Evolutionary conservation across 2,329 filamentous ascomycete species (phyloP).

Genomic region (Coniochaeta sp.): DNA sequence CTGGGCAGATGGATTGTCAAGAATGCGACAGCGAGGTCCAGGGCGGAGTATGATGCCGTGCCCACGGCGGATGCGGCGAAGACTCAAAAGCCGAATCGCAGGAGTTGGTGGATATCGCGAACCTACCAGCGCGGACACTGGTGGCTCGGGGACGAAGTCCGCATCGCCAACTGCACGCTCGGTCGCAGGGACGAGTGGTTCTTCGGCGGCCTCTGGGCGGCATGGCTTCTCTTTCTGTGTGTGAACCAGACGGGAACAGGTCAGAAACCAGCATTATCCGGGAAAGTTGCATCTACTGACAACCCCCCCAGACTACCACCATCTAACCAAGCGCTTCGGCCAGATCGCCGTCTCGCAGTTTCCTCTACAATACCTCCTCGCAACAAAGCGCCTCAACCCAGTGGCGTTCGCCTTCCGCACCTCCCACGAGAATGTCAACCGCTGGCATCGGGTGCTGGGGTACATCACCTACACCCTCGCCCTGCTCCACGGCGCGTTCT

Average conservation of each 20-base stretch:
- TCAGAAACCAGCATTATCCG: neutral
- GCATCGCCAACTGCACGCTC: too few species aligned
- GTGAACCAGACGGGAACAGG: neutral
- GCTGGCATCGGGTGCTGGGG: slow-evolving; percentile 53
- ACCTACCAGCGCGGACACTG: too few species aligned
- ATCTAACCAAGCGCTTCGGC: slow-evolving; percentile 58
- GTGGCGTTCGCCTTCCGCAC: slow-evolving; percentile 40
- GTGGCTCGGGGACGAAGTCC: too few species aligned
- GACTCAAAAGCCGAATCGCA: too few species aligned
- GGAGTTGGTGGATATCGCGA: too few species aligned
- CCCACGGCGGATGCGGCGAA: too few species aligned
- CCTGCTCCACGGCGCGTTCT: slow-evolving; percentile 42
- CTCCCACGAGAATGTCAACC: slow-evolving; percentile 56
- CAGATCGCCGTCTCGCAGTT: slow-evolving; percentile 51
- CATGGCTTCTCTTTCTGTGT: neutral
- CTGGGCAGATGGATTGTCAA: too few species aligned
- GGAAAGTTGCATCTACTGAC: neutral
- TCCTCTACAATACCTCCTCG: slow-evolving; percentile 53
- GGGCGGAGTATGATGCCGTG: too few species aligned
- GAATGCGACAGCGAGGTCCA: too few species aligned
- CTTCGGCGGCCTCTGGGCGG: too few species aligned
- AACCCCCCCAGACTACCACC: slow-evolving; percentile 47
- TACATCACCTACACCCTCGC: slow-evolving; percentile 47
- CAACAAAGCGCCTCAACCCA: slow-evolving; percentile 50
- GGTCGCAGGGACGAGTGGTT: too few species aligned